Evolutionary conservation across 495 filamentous ascomycete genomes (phyloP).

Genomic region (Alectoria sarmentosa): DNA sequence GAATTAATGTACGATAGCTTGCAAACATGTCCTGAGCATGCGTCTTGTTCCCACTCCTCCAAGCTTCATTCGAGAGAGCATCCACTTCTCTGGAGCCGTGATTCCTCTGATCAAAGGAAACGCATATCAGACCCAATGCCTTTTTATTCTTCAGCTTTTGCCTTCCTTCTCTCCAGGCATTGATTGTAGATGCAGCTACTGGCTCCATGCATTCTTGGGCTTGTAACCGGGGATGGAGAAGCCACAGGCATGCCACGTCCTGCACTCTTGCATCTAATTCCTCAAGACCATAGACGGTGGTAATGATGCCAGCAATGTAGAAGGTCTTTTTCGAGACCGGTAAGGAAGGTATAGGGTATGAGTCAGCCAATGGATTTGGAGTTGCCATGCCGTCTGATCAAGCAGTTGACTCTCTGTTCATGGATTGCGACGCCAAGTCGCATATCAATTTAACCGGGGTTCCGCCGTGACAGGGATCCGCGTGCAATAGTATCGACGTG

Average conservation of each 20-base stretch:
- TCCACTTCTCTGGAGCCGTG: slow-evolving; percentile 67
- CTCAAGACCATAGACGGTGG: slow-evolving; percentile 69
- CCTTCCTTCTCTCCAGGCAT: slow-evolving; percentile 47
- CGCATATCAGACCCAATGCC: slow-evolving; percentile 57
- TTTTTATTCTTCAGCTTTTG: slow-evolving; percentile 23
- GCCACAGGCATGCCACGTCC: slow-evolving; percentile 69
- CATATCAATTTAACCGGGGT: neutral
- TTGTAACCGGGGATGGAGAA: slow-evolving; percentile 71
- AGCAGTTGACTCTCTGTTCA: neutral
- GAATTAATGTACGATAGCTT: slow-evolving; percentile 47
- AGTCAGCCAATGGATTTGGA: slow-evolving; percentile 30
- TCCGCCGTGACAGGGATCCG: slow-evolving; percentile 12
- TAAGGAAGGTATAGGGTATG: slow-evolving; percentile 30
- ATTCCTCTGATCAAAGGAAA: slow-evolving; percentile 84
- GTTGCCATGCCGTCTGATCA: slow-evolving; percentile 15
- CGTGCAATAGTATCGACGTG: neutral
- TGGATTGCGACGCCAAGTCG: neutral
- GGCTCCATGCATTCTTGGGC: slow-evolving; percentile 63
- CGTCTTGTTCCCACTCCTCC: slow-evolving; percentile 69
- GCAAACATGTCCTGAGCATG: slow-evolving; percentile 90
- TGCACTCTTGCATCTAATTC: slow-evolving; percentile 50
- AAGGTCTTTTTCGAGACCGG: slow-evolving; percentile 53
- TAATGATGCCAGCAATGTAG: slow-evolving; percentile 67
- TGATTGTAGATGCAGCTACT: slow-evolving; percentile 48
- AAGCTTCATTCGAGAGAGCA: slow-evolving; percentile 57